Evolutionary conservation across 2,329 filamentous ascomycete genomes (phyloP).

Genomic region (Nothophoma quercina): DNA sequence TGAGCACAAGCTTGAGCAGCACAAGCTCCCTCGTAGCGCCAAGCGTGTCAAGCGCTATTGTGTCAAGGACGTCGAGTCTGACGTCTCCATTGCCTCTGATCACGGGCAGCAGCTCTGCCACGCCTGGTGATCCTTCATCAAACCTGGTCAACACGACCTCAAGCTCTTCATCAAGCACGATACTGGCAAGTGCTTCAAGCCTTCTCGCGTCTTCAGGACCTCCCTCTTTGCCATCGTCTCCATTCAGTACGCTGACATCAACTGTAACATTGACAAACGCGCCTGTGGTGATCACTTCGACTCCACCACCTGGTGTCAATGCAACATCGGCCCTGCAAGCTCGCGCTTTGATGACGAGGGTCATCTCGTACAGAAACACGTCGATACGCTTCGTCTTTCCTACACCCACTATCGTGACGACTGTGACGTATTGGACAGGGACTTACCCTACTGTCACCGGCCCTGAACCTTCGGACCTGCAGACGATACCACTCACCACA

Average conservation of each 20-base stretch:
- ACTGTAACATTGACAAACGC: background rate
- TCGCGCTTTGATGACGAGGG: conserved; percentile 30
- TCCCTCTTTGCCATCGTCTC: too few relatives aligned
- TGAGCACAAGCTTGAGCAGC: background rate
- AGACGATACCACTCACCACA: conserved; percentile 31
- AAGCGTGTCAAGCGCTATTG: background rate
- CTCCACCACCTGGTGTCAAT: background rate
- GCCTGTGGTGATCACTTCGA: background rate
- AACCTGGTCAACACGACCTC: background rate
- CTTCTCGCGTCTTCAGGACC: too few relatives aligned
- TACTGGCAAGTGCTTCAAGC: background rate
- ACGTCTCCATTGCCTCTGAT: background rate
- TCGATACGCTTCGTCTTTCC: conserved; percentile 41
- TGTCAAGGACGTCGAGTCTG: too few relatives aligned
- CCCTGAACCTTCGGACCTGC: conserved; percentile 33
- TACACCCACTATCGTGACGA: conserved; percentile 38
- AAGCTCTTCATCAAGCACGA: background rate
- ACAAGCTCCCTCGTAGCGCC: background rate
- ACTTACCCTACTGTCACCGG: conserved; percentile 38
- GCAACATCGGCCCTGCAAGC: conserved; percentile 3
- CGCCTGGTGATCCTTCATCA: background rate
- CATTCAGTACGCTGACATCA: background rate
- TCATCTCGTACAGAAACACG: conserved; percentile 35
- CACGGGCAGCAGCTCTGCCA: background rate
- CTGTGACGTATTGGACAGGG: conserved; percentile 45